Percentiles rank a stretch among this genome's conserved stretches.
These are phyloP conservation scores for Sophora flavescens DNA, from an alignment of 306 rosid genomes.

Conservation along the genomic window DNA sequence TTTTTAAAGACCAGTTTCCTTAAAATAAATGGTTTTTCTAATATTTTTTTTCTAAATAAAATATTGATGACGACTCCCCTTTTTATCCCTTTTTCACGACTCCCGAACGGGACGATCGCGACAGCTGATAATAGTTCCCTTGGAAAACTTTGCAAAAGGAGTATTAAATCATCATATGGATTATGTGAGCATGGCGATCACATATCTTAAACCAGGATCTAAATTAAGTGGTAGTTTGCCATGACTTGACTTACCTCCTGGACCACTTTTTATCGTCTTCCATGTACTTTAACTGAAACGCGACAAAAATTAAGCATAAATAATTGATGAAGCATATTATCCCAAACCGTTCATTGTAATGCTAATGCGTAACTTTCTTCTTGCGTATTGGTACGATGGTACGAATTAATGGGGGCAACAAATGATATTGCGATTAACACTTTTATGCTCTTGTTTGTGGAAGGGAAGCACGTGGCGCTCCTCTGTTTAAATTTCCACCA, in stretches of 20 bases:
- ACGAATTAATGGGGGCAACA: not conserved
- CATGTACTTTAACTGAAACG: not conserved
- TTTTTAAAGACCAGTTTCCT: too few species aligned
- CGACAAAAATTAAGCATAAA: not conserved
- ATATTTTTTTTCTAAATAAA: too few species aligned
- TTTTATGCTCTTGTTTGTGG: not conserved
- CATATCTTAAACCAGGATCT: not conserved
- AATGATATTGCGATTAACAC: not conserved
- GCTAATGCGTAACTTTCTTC: not conserved
- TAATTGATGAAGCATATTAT: not conserved
- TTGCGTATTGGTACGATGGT: not conserved
- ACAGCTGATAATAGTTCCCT: not conserved
- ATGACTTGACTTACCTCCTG: conserved; percentile 29
- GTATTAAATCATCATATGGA: not conserved
- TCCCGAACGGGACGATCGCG: too few species aligned
- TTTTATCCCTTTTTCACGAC: too few species aligned
- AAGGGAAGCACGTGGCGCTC: not conserved
- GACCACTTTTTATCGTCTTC: conserved; percentile 34
- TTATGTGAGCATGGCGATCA: not conserved
- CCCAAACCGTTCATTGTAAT: not conserved
- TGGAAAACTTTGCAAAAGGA: not conserved
- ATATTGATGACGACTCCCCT: too few species aligned
- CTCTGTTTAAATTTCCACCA: not conserved
- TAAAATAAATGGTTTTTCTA: too few species aligned
- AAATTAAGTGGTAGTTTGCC: conserved; percentile 12